A percentile compares a stretch with the other conserved stretches of the same genome.
phyloP scores from a whole-genome alignment of 1,284 basidiomycete genomes.

The Ustilago cynodontis region DNA sequence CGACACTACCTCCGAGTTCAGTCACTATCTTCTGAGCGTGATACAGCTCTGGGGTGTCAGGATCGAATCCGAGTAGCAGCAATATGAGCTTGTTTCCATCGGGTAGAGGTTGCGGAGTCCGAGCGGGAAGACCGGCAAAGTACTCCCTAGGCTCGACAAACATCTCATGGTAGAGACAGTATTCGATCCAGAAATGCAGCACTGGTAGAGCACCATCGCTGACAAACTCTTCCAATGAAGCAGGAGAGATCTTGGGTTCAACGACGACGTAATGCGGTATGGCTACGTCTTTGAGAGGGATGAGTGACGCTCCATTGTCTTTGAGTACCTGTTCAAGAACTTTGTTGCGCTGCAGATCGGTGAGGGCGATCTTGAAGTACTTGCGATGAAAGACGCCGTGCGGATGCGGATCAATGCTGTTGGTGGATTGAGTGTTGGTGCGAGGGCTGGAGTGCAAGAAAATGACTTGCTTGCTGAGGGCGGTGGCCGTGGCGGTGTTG shows the following conservation, averaged over 20 bases:
- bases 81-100: constrained; percentile 30
- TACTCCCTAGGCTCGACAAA: constrained; percentile 45
- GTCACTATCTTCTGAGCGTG: constrained; percentile 50
- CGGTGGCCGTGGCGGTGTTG: not conserved
- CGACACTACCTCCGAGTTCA: constrained; percentile 46
- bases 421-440: not conserved
- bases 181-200: constrained; percentile 62
- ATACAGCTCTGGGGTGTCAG: constrained; percentile 51
- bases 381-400: constrained; percentile 20
- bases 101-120: constrained; percentile 36
- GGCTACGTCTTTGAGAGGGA: not conserved
- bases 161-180: constrained; percentile 53
- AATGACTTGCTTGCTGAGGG: constrained; percentile 12
- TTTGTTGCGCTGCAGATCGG: constrained; percentile 26
- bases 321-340: constrained; percentile 38
- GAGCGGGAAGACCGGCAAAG: constrained; percentile 49
- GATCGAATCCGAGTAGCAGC: constrained; percentile 47
- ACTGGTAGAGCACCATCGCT: constrained; percentile 29
- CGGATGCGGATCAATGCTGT: not conserved
- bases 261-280: constrained; percentile 36
- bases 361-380: constrained; percentile 37
- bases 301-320: constrained; percentile 33
- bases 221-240: constrained; percentile 9
- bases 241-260: constrained; percentile 20
- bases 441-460: constrained; percentile 26